Base-by-base conservation (phyloP, 306 rosid species). In the Dalbergia oliveri region DNA sequence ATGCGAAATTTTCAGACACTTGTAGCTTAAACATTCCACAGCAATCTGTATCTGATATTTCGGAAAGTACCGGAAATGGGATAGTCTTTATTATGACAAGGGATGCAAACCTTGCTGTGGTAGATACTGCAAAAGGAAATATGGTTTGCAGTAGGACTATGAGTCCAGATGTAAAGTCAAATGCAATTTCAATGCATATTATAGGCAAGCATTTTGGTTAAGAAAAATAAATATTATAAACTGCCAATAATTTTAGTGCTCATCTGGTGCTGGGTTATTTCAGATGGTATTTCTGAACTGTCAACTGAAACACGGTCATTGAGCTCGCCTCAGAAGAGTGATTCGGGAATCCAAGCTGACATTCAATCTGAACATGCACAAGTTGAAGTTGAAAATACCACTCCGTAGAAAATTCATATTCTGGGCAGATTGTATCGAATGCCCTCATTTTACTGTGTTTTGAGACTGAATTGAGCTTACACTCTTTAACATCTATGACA, bases 381-480 rank as follows among this genome's bases (percentile, higher is more conserved):
- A 59, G 82, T 68, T 72, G 87, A 79, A 84, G 84, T 56, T 77
- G 88, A 84, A 83, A 43, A 33, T 10, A 63, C 83, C 44, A 79
- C 75, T 73, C 89, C 13, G 12, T 13, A n/a, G 83, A 75, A 80
- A 82, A 60, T 64, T 77, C 87, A 66, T 73, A 73, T 68, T 67
- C 76, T 66, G 77, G 70, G 71, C 78, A 79, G 83, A 88, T 72
- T 84, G 50, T 61, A 33, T 79, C 37, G 56, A 84, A 87, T 84
- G 81, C 85, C 0, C 66, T 77, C 78, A 41, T 94, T 84, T 89
- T 94, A 75, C 77, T 87, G 79, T 94, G 94, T 80, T 86, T 86
- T 66, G 97, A 94, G 82, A 86, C 76, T 81, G 88, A 92, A 71
- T 76, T 94, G 78, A 81, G 81, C 83, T 69, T 92, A 74, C 88